Evolutionary conservation across 257 asterid species (phyloP).

Genomic region (Solanum neorickii): DNA sequence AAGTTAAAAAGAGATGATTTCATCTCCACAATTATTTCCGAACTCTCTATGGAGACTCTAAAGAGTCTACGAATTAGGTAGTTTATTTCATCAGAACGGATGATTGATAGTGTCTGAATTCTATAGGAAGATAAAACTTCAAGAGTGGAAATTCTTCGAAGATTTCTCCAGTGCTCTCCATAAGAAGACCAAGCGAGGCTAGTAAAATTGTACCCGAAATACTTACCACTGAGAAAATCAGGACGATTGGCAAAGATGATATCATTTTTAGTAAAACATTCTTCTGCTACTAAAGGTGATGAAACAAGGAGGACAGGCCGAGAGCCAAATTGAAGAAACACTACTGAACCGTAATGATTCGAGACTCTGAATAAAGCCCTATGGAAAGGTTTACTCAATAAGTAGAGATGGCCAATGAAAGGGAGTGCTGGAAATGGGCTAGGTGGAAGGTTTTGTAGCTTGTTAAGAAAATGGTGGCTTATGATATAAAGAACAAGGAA

Average conservation of each 20-base stretch:
- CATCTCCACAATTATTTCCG: constrained; percentile 15
- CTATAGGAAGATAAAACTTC: constrained; percentile 36
- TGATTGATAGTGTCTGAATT: constrained; percentile 16
- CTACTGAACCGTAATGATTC: constrained; percentile 21
- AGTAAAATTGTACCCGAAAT: constrained; percentile 39
- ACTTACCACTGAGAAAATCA: constrained; percentile 24
- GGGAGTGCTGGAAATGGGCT: constrained; percentile 40
- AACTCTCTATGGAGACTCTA: not conserved
- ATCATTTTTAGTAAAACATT: constrained; percentile 45
- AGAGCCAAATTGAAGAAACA: constrained; percentile 40
- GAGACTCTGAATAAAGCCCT: constrained; percentile 33
- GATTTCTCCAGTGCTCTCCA: constrained; percentile 42
- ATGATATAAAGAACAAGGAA: constrained; percentile 12
- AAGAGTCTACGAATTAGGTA: constrained; percentile 16
- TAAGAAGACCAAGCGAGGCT: constrained; percentile 41
- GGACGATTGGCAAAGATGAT: constrained; percentile 54
- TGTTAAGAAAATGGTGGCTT: constrained; percentile 4
- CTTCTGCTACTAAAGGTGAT: constrained; percentile 43
- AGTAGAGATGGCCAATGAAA: constrained; percentile 44
- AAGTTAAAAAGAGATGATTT: constrained; percentile 25
- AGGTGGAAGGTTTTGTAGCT: constrained; percentile 27
- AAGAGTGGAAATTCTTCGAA: constrained; percentile 30
- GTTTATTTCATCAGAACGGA: constrained; percentile 32
- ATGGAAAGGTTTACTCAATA: constrained; percentile 37
- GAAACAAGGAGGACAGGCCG: constrained; percentile 42